Evolutionary conservation across 2,329 filamentous ascomycete species (phyloP), one percentile per base, ranked within the genome.

Genomic region (Trichoderma pleuroti): DNA sequence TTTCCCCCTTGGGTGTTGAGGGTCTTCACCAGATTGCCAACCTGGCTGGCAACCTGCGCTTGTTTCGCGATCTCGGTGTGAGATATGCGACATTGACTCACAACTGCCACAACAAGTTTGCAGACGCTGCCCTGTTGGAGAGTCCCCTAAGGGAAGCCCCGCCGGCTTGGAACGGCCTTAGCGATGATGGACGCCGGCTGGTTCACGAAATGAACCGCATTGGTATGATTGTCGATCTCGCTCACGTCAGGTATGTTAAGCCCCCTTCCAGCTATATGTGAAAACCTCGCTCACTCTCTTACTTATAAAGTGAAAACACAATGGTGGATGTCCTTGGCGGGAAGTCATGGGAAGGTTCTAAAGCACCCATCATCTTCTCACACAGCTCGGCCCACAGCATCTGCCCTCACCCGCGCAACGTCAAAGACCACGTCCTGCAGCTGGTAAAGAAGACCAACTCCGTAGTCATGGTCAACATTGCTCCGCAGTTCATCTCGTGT

Each of bases 11-110:
- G 5, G 93, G 91, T 3, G 89, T 97, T 66, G 94, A 97, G 82
- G 95, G 95, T 4, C 86, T 98, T 9, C 95, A 98, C 78, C 95
- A 97, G 76, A 97, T 98, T 75, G 94, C 93, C 71, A 97, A 98
- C 81, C 92, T 90, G 1, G 84, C 90, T 28, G 86, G 91, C 52
- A 94, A 90, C 68, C 84, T 98, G 11, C 90, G 95, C 8, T 85
- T 88, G 28, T 97, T 91, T 80, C 85, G 96, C 79, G 84, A 86
- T 3, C 85, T 97, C 3, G 95, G 95, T 2, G 94, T 94, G 6
- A 90, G 93, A 63, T 98, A 98, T 77, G 90, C 91, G 21, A 98
- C 94, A 0, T 83, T 98, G 18, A 97, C 93, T 2, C 95, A 97
- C 84, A 97, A 97, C 80, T 98, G 94, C 81, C 93, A 97, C 80